Percentiles rank a stretch among this genome's conserved stretches.
These are phyloP conservation scores for Plasmodium blacklocki DNA, from an alignment of 169 alveolate species.

Conservation along the genomic window DNA sequence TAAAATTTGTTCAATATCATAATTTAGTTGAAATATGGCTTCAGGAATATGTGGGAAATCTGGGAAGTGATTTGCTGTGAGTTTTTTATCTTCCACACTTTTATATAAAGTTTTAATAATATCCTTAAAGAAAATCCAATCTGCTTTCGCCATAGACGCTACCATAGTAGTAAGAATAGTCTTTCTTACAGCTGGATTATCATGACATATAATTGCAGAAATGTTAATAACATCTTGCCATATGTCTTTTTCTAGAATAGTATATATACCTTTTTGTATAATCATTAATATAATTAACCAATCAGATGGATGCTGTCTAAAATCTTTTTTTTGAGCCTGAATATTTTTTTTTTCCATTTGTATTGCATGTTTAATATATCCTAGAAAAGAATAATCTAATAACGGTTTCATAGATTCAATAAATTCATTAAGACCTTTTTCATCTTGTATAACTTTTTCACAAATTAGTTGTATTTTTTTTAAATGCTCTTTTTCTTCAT, in stretches of 20 bases:
- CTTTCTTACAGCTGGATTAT: conserved; percentile 78
- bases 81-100: conserved; percentile 65
- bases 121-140: conserved; percentile 80
- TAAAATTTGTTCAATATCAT: conserved; percentile 76
- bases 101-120: conserved; percentile 74
- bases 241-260: conserved; percentile 78
- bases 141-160: conserved; percentile 81
- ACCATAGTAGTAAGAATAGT: conserved; percentile 74
- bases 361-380: conserved; percentile 78
- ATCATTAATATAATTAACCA: conserved; percentile 81
- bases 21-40: conserved; percentile 78
- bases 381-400: conserved; percentile 80
- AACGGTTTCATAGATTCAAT: conserved; percentile 80
- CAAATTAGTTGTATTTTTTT: conserved; percentile 79
- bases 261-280: conserved; percentile 78
- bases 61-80: conserved; percentile 66
- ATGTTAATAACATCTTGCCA: conserved; percentile 79
- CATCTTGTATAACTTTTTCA: conserved; percentile 78
- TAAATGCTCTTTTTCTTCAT: conserved; percentile 78
- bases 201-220: conserved; percentile 76
- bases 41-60: conserved; percentile 80
- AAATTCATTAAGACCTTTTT: conserved; percentile 76
- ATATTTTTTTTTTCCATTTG: conserved; percentile 74
- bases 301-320: conserved; percentile 76
- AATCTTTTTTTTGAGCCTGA: conserved; percentile 57